phyloP scores from a whole-genome alignment of 164 flowering plant genomes.

The Piper longum region DNA sequence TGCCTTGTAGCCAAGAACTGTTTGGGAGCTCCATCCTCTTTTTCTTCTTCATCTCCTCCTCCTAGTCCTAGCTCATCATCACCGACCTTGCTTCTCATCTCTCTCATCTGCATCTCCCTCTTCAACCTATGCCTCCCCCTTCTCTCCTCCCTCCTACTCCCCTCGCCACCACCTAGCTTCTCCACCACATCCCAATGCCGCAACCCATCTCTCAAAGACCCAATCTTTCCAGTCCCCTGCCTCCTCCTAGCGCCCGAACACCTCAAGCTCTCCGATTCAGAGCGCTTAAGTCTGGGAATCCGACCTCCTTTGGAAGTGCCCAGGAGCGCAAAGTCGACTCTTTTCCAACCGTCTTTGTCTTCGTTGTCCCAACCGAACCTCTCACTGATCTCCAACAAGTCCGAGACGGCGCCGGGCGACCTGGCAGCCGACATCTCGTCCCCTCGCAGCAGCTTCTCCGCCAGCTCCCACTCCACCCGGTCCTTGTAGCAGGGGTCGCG shows the following conservation, averaged over 20 bases:
- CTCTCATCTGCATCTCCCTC: conserved; percentile 11
- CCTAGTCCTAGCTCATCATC: neutral
- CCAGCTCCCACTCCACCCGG: conserved; percentile 69
- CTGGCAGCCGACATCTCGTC: neutral
- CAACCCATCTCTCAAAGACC: conserved; percentile 6
- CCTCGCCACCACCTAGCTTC: conserved; percentile 3
- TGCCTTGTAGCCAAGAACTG: neutral
- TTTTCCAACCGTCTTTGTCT: conserved; percentile 52
- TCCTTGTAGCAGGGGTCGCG: conserved; percentile 63
- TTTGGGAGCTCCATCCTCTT: neutral
- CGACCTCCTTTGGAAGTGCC: conserved; percentile 66
- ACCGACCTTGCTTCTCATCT: neutral
- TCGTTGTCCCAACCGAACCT: conserved; percentile 75
- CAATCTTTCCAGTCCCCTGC: conserved; percentile 3
- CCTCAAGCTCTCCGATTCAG: neutral
- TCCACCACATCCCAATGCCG: conserved; percentile 4
- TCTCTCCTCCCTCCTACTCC: conserved; percentile 16
- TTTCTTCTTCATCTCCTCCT: neutral
- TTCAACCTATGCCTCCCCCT: conserved; percentile 17
- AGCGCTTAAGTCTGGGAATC: conserved; percentile 32
- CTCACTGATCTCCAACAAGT: conserved; percentile 46
- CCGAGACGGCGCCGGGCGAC: conserved; percentile 17
- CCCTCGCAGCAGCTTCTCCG: conserved; percentile 39
- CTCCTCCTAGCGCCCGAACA: neutral
- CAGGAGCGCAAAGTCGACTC: conserved; percentile 43